A percentile compares a stretch with the other conserved stretches of the same genome.
Evolutionary conservation across 73 alveolate species (phyloP).

Genomic region (Paramecium pentaurelia): DNA sequence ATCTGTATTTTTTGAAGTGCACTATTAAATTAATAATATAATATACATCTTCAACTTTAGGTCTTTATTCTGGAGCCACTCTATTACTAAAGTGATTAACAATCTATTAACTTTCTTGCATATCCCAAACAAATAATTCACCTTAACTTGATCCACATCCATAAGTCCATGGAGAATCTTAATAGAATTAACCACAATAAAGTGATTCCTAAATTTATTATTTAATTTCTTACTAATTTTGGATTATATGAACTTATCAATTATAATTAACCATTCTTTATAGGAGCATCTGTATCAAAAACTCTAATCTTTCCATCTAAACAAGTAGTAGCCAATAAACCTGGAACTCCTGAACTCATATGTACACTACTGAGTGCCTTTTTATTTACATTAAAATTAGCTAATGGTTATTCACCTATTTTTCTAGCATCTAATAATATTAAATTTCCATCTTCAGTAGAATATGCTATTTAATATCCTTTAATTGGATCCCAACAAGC

Average conservation of each 20-base stretch:
- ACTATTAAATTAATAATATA: neutral
- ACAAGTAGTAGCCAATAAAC: conserved; percentile 87
- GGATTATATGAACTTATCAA: conserved; percentile 47
- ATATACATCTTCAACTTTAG: conserved; percentile 16
- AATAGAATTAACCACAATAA: conserved; percentile 52
- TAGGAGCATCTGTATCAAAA: conserved; percentile 70
- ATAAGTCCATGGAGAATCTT: conserved; percentile 58
- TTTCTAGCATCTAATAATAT: conserved; percentile 88
- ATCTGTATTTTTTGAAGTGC: conserved; percentile 28
- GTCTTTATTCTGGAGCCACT: conserved; percentile 35
- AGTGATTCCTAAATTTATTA: conserved; percentile 17
- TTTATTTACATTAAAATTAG: conserved; percentile 83
- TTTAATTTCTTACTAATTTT: neutral
- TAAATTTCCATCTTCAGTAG: conserved; percentile 94
- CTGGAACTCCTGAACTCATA: conserved; percentile 78
- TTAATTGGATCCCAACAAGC: conserved; percentile 90
- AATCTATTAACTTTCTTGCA: conserved; percentile 38
- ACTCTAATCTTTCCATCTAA: conserved; percentile 86
- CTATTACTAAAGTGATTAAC: conserved; percentile 37
- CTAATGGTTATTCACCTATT: conserved; percentile 66
- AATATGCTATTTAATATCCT: conserved; percentile 76
- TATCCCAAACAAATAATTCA: conserved; percentile 60
- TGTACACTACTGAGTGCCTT: conserved; percentile 81
- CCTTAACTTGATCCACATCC: conserved; percentile 58
- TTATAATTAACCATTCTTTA: neutral